A percentile compares a stretch with the other conserved stretches of the same genome.
phyloP scores from a whole-genome alignment of 371 early-diverging fungal species.

The Coemansia sp. region DNA sequence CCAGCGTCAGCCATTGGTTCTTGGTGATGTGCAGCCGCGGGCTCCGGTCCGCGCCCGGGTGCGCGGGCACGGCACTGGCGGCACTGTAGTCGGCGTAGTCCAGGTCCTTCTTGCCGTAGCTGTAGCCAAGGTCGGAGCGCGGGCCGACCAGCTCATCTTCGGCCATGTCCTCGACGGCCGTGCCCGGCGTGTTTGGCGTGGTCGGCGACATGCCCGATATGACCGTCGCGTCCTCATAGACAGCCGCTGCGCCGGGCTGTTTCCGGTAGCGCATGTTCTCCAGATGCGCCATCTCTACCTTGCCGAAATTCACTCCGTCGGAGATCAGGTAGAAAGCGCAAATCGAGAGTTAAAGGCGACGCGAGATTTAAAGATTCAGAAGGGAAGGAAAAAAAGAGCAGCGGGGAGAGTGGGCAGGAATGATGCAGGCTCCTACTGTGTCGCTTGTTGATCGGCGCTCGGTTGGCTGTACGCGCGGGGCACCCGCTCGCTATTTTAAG shows the following conservation, averaged over 20 bases:
- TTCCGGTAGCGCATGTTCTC: conserved; percentile 51
- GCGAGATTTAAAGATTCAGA: neutral
- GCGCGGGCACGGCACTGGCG: conserved; percentile 7
- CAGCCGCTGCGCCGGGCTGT: conserved; percentile 42
- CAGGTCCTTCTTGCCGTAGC: conserved; percentile 47
- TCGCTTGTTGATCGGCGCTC: too few relatives aligned
- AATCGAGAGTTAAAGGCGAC: too few relatives aligned
- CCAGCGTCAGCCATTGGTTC: conserved; percentile 49
- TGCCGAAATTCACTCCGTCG: neutral
- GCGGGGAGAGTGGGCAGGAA: too few relatives aligned
- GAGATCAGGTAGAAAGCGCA: too few relatives aligned
- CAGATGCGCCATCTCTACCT: conserved; percentile 43
- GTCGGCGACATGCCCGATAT: conserved; percentile 44
- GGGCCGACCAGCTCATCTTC: conserved; percentile 10
- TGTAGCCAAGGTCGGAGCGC: conserved; percentile 33
- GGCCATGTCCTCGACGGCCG: conserved; percentile 13
- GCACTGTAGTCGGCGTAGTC: conserved; percentile 20
- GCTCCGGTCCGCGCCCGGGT: conserved; percentile 23
- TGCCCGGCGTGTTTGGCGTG: conserved; percentile 24
- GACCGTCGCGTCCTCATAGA: conserved; percentile 47
- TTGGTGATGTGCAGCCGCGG: conserved; percentile 33
- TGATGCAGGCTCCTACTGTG: too few relatives aligned
- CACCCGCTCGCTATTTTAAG: too few relatives aligned
- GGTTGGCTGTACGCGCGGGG: too few relatives aligned
- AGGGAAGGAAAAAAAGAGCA: neutral